Conservation (phyloP, 768 basidiomycete genomes). For the Aureoboletus auriporus region DNA sequence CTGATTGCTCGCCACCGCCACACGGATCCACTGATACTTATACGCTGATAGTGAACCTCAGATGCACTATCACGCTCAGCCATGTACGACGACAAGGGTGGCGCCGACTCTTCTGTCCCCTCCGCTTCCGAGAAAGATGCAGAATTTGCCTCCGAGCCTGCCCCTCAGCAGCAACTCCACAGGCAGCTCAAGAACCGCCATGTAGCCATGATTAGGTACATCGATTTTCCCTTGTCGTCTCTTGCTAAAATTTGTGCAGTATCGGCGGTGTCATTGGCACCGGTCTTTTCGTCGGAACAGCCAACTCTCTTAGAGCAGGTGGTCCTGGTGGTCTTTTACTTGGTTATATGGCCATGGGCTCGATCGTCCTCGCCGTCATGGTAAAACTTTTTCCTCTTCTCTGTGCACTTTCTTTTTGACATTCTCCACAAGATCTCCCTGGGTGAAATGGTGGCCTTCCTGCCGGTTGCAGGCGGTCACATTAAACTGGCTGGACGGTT, state of each 20-base stretch:
- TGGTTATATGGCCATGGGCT: constrained; percentile 63
- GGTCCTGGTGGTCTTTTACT: constrained; percentile 75
- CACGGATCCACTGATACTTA: not conserved
- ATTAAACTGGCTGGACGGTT: constrained; percentile 82
- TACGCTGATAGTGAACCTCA: not conserved
- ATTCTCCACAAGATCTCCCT: constrained; percentile 48
- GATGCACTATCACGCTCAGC: constrained; percentile 5
- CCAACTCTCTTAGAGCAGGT: constrained; percentile 44
- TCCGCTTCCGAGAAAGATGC: constrained; percentile 19
- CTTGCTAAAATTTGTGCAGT: constrained; percentile 30
- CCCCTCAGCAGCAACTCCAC: constrained; percentile 30
- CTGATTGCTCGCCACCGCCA: not conserved
- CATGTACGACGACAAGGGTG: constrained; percentile 18
- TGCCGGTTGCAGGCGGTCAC: constrained; percentile 78
- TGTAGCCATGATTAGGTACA: constrained; percentile 75
- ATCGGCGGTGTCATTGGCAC: constrained; percentile 57
- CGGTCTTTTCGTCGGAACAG: constrained; percentile 70
- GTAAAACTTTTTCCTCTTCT: constrained; percentile 29
- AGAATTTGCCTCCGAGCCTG: constrained; percentile 7
- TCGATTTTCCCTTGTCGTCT: not conserved
- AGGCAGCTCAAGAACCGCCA: constrained; percentile 75
- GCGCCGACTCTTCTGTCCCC: not conserved
- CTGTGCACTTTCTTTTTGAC: not conserved
- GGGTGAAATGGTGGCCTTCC: constrained; percentile 59
- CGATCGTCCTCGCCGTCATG: constrained; percentile 73